These are phyloP conservation scores for Colletotrichum chrysophilum DNA, from an alignment of 2,329 filamentous ascomycete species.

Conservation along the genomic window DNA sequence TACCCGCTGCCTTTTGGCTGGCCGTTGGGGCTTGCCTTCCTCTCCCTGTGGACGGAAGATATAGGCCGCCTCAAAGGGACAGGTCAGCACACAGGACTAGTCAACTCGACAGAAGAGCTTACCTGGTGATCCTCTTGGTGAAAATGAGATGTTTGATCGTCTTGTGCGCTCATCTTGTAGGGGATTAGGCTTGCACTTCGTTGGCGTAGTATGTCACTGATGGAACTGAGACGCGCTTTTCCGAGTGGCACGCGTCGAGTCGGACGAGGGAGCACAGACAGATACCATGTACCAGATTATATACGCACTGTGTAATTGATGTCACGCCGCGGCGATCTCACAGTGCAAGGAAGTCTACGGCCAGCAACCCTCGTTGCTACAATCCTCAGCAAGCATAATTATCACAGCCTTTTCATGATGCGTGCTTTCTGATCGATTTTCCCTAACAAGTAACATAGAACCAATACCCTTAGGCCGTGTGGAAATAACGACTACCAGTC, in stretches of 20 bases:
- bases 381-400: neutral
- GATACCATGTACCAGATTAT: neutral
- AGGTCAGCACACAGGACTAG: neutral
- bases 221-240: slow-evolving; percentile 3
- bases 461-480: slow-evolving; percentile 9
- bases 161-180: slow-evolving; percentile 1
- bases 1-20: slow-evolving; percentile 63
- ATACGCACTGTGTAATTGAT: neutral
- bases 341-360: neutral
- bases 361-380: neutral
- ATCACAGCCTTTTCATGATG: neutral
- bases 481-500: slow-evolving; percentile 17
- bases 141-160: neutral
- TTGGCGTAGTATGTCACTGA: neutral
- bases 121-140: slow-evolving; percentile 51
- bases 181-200: neutral
- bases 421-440: neutral
- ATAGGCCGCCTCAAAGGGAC: slow-evolving; percentile 59
- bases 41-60: slow-evolving; percentile 61
- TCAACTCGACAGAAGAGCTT: neutral
- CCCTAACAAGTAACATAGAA: slow-evolving; percentile 9
- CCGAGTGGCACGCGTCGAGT: neutral
- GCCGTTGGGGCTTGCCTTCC: slow-evolving; percentile 37
- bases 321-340: fast-evolving
- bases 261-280: neutral